These are phyloP conservation scores for Yarrowia divulgata DNA, from an alignment of 805 yeast species.

Conservation along the genomic window DNA sequence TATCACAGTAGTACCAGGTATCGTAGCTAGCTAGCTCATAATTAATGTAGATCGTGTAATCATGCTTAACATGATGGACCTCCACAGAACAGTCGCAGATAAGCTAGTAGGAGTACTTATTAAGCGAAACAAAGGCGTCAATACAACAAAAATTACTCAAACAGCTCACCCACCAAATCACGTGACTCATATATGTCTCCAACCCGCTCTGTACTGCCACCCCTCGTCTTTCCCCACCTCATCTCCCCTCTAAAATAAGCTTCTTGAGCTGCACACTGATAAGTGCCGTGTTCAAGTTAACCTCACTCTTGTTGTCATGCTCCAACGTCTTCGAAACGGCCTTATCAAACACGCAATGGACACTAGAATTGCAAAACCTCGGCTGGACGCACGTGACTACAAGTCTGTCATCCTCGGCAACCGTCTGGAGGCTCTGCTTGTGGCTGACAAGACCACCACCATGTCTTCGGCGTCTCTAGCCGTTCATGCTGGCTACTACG, in stretches of 20 bases:
- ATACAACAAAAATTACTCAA: no score
- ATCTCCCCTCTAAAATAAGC: background rate
- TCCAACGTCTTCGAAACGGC: background rate
- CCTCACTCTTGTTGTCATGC: background rate
- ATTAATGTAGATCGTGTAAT: no score
- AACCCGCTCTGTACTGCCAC: no score
- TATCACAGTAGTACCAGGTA: no score
- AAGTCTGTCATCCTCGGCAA: constrained; percentile 70
- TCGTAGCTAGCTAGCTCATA: no score
- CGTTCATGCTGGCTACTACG: constrained; percentile 80
- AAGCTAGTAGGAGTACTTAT: no score
- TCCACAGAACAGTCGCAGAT: no score
- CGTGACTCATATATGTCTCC: no score
- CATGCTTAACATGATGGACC: no score
- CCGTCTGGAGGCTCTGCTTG: constrained; percentile 69
- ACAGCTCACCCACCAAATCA: no score
- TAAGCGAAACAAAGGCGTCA: no score
- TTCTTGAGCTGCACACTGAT: background rate
- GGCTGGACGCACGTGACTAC: constrained; percentile 75
- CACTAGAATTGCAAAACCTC: constrained; percentile 53
- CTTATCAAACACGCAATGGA: constrained; percentile 12
- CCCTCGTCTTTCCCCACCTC: background rate
- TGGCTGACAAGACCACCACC: constrained; percentile 76
- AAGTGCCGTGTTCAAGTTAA: background rate
- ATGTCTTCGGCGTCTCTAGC: constrained; percentile 75